Evolutionary conservation across 352 stramenopile species (phyloP).

Genomic region (Pythium vanterpoolii): DNA sequence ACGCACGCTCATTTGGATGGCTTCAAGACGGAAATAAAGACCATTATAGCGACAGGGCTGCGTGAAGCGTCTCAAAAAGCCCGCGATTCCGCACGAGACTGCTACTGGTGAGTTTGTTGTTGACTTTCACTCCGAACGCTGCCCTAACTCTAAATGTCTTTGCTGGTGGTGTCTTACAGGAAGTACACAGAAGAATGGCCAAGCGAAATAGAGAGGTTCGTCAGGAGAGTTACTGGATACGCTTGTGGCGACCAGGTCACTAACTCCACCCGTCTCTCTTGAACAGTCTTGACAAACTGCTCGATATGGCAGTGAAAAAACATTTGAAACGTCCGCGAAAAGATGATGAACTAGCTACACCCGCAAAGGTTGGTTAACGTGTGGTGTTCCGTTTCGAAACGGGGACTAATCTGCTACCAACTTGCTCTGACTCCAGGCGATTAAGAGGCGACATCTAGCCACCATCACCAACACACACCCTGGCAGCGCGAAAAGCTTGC

Average conservation of each 20-base stretch:
- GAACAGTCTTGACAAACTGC: constrained; percentile 37
- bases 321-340: constrained; percentile 51
- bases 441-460: constrained; percentile 48
- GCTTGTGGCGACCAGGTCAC: neutral
- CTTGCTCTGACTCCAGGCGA: constrained; percentile 18
- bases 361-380: constrained; percentile 30
- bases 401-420: neutral
- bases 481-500: constrained; percentile 26
- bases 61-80: constrained; percentile 58
- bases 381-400: neutral
- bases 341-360: constrained; percentile 26
- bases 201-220: constrained; percentile 38
- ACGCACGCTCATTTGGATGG: constrained; percentile 31
- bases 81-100: constrained; percentile 48
- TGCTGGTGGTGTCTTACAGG: constrained; percentile 21
- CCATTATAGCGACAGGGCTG: constrained; percentile 34
- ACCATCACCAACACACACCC: constrained; percentile 61
- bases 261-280: neutral
- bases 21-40: constrained; percentile 42
- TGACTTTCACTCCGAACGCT: neutral
- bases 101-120: constrained; percentile 46
- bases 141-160: neutral
- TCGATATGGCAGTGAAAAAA: constrained; percentile 58
- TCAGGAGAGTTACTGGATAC: neutral
- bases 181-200: constrained; percentile 48